Evolutionary conservation across 228 moss, liverwort and hornwort genomes (phyloP).

Genomic region (Sphagnum fallax): DNA sequence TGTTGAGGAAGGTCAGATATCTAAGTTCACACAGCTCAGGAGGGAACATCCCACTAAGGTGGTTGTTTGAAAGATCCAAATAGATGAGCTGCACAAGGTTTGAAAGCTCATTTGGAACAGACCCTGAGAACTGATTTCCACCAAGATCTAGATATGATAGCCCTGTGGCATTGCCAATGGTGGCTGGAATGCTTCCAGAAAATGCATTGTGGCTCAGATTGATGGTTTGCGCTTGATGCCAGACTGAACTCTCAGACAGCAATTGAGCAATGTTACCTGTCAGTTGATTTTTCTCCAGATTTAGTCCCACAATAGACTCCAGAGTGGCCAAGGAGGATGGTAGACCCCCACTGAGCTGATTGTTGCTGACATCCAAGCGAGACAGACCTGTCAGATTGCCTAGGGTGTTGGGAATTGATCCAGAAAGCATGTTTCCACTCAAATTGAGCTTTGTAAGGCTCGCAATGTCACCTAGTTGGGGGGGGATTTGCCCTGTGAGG

Average conservation of each 20-base stretch:
- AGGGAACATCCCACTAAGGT: constrained; percentile 49
- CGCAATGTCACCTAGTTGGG: constrained; percentile 25
- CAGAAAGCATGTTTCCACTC: constrained; percentile 29
- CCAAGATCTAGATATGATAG: constrained; percentile 65
- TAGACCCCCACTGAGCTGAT: constrained; percentile 40
- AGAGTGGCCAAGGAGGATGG: constrained; percentile 63
- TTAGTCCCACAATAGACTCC: constrained; percentile 59
- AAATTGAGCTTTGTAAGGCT: constrained; percentile 37
- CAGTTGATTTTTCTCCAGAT: constrained; percentile 45
- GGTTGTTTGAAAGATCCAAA: constrained; percentile 66
- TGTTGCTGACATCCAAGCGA: constrained; percentile 33
- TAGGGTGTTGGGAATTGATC: constrained; percentile 23
- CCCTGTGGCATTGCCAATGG: constrained; percentile 52
- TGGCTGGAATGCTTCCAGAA: constrained; percentile 43
- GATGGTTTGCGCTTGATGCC: constrained; percentile 72
- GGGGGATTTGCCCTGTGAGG: constrained; percentile 31
- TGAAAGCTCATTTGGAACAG: constrained; percentile 48
- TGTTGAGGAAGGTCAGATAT: constrained; percentile 52
- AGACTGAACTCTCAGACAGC: constrained; percentile 66
- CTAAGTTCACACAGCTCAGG: constrained; percentile 39
- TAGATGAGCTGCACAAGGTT: constrained; percentile 52
- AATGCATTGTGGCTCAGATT: constrained; percentile 56
- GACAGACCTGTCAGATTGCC: constrained; percentile 42
- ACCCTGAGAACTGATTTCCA: constrained; percentile 43
- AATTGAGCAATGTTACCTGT: constrained; percentile 58